Percentiles rank a stretch among this genome's conserved stretches.
Evolutionary conservation across 257 asterid species (phyloP).

Genomic region (Vinca minor): DNA sequence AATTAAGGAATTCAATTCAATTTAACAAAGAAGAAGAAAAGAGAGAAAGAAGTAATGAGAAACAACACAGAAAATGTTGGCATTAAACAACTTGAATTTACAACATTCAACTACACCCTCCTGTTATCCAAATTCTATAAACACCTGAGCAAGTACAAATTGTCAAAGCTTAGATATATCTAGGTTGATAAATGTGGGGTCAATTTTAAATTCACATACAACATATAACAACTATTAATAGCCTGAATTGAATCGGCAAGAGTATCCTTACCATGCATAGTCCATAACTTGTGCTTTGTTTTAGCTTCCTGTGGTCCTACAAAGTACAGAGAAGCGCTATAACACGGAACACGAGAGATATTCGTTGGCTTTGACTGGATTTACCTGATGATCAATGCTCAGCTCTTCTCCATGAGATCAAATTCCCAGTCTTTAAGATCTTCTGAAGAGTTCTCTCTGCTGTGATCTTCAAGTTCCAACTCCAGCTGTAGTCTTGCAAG

Average conservation of each 20-base stretch:
- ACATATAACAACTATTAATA: neutral
- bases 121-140: neutral
- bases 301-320: neutral
- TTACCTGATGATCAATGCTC: constrained; percentile 12
- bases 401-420: constrained; percentile 41
- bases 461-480: constrained; percentile 66
- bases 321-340: neutral
- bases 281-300: neutral
- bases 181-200: neutral
- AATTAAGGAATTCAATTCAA: neutral
- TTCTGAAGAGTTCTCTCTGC: constrained; percentile 39
- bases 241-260: neutral
- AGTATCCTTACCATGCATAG: neutral
- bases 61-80: neutral
- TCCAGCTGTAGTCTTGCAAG: constrained; percentile 52
- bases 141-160: constrained; percentile 4
- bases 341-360: neutral
- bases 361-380: neutral
- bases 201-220: neutral
- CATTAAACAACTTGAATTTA: neutral
- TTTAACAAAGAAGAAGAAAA: neutral
- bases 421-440: constrained; percentile 75
- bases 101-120: constrained; percentile 2
- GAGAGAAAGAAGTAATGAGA: neutral
- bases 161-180: neutral